Evolutionary conservation across 371 early-diverging fungal genomes (phyloP).

Genomic region (Saksenaea oblongispora): DNA sequence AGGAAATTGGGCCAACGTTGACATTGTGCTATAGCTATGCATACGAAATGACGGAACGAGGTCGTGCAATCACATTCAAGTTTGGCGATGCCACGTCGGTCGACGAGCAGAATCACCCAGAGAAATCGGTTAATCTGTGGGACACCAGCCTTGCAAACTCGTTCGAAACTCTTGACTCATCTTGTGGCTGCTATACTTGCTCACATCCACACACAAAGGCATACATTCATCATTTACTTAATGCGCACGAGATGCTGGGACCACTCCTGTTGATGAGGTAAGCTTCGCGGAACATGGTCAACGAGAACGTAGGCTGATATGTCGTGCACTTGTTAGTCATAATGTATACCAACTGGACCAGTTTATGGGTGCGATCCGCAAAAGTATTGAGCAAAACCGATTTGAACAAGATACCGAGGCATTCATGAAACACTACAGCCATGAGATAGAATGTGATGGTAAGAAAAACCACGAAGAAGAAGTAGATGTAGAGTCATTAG

Average conservation of each 20-base stretch:
- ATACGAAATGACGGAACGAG: constrained; percentile 44
- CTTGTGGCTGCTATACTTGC: constrained; percentile 72
- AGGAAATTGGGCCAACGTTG: not conserved
- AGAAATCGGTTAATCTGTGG: constrained; percentile 57
- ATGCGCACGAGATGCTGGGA: constrained; percentile 80
- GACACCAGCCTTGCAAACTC: constrained; percentile 48
- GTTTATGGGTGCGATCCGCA: constrained; percentile 65
- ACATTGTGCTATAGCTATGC: constrained; percentile 28
- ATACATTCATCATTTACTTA: constrained; percentile 76
- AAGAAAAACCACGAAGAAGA: constrained; percentile 39
- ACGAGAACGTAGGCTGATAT: not conserved
- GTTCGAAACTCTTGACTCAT: constrained; percentile 60
- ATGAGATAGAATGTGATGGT: constrained; percentile 30
- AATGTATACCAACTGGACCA: constrained; percentile 65
- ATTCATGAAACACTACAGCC: constrained; percentile 51
- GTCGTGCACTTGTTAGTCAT: constrained; percentile 54
- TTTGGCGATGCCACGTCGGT: constrained; percentile 27
- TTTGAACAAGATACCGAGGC: constrained; percentile 48
- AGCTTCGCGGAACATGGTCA: not conserved
- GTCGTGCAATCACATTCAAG: constrained; percentile 43
- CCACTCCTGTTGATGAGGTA: constrained; percentile 74
- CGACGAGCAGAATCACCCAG: constrained; percentile 7
- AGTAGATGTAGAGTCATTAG: constrained; percentile 40
- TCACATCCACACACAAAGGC: constrained; percentile 67
- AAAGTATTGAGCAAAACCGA: constrained; percentile 53